Conservation (phyloP, 257 asterid species). For the Knoxia roxburghii region DNA sequence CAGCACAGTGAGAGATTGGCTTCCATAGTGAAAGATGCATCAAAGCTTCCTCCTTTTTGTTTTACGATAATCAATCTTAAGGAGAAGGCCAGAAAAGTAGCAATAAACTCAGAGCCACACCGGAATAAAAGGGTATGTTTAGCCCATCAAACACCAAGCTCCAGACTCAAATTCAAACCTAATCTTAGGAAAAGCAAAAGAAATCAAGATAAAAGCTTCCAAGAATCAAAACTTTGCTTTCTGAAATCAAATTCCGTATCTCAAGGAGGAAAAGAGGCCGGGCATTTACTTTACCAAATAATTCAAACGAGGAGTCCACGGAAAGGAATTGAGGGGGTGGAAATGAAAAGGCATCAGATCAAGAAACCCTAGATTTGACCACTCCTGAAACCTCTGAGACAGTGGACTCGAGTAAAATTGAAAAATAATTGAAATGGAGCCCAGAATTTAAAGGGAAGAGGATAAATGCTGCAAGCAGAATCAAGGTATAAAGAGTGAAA, state of each 20-base stretch:
- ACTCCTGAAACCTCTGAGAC: conserved; percentile 19
- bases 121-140: conserved; percentile 28
- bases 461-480: conserved; percentile 6
- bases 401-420: conserved; percentile 10
- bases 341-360: conserved; percentile 35
- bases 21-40: conserved; percentile 99
- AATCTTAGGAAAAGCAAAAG: conserved; percentile 54
- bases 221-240: conserved; percentile 67
- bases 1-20: conserved; percentile 94
- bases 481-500: conserved; percentile 8
- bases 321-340: conserved; percentile 12
- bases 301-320: conserved; percentile 40
- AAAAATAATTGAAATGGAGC: conserved; percentile 3
- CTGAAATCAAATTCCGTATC: conserved; percentile 42
- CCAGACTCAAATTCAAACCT: conserved; percentile 35
- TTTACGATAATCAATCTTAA: conserved; percentile 22
- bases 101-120: conserved; percentile 28
- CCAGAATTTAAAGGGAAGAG: conserved; percentile 5
- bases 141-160: conserved; percentile 47
- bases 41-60: conserved; percentile 30
- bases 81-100: conserved; percentile 19
- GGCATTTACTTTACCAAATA: conserved; percentile 31
- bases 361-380: conserved; percentile 46
- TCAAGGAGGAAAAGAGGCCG: conserved; percentile 48
- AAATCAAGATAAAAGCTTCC: conserved; percentile 53